phyloP scores from a whole-genome alignment of 164 flowering plant species.

The Nymphaea thermarum region DNA sequence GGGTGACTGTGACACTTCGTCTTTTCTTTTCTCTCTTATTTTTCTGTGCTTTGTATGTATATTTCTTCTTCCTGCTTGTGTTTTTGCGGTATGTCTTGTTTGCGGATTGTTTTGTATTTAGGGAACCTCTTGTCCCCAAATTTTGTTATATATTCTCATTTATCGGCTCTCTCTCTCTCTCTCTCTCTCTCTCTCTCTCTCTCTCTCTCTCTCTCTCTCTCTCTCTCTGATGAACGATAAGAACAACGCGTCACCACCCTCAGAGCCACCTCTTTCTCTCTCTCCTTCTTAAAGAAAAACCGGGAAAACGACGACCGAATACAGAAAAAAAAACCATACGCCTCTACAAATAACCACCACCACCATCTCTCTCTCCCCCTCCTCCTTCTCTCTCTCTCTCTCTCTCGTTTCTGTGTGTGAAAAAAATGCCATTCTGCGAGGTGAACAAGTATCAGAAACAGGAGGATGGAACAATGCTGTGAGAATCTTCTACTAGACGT shows the following conservation, averaged over 20 bases:
- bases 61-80: too few relatives aligned
- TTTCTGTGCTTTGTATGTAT: too few relatives aligned
- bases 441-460: constrained; percentile 16
- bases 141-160: too few relatives aligned
- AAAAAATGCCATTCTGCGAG: constrained; percentile 63
- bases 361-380: not conserved
- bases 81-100: not conserved
- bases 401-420: not conserved
- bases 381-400: too few relatives aligned
- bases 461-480: constrained; percentile 13
- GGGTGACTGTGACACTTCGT: too few relatives aligned
- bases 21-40: too few relatives aligned
- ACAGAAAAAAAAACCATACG: not conserved
- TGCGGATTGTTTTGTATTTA: not conserved
- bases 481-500: constrained; percentile 57
- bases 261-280: not conserved
- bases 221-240: not conserved
- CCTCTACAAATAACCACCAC: not conserved
- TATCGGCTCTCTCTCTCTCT: too few relatives aligned
- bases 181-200: not conserved
- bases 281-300: not conserved
- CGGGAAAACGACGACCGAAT: not conserved
- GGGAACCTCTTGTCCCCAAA: not conserved
- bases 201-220: not conserved
- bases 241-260: not conserved